Percentiles rank a stretch among this genome's conserved stretches.
phyloP scores from a whole-genome alignment of 306 rosid species.

The Trifolium dubium region DNA sequence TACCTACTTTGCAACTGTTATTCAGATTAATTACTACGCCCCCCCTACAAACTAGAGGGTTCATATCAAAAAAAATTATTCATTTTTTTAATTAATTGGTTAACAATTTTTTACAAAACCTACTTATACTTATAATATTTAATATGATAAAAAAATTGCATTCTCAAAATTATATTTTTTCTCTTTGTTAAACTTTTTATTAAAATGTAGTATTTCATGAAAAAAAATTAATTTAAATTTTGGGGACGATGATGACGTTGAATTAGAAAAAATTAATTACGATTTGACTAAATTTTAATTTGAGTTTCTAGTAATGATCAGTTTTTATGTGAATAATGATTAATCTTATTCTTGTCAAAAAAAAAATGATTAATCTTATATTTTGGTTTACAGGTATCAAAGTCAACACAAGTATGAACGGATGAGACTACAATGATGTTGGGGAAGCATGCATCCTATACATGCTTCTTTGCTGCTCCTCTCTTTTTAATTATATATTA shows the following conservation, averaged over 20 bases:
- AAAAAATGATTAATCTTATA: too few relatives aligned
- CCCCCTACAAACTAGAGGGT: too few relatives aligned
- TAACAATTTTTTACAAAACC: too few relatives aligned
- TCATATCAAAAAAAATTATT: too few relatives aligned
- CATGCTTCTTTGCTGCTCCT: conserved; percentile 33
- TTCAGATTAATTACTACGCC: too few relatives aligned
- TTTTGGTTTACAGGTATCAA: conserved; percentile 57
- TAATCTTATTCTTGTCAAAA: too few relatives aligned
- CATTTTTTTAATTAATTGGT: too few relatives aligned
- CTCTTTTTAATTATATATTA: background rate
- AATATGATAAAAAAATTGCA: too few relatives aligned
- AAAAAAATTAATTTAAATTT: background rate
- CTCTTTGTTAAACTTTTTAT: too few relatives aligned
- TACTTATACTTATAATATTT: too few relatives aligned
- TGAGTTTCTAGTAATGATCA: background rate
- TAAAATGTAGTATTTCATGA: background rate
- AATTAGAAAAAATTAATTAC: background rate
- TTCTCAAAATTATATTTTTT: too few relatives aligned
- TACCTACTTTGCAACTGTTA: too few relatives aligned
- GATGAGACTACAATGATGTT: conserved; percentile 25
- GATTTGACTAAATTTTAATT: background rate
- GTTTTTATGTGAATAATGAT: background rate
- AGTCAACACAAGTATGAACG: conserved; percentile 42
- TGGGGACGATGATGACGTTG: background rate
- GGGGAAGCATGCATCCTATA: conserved; percentile 33